Percentiles rank a stretch among this genome's conserved stretches.
These are phyloP conservation scores for Marasmius tenuissimus DNA, from an alignment of 1,284 basidiomycete species.

Conservation along the genomic window DNA sequence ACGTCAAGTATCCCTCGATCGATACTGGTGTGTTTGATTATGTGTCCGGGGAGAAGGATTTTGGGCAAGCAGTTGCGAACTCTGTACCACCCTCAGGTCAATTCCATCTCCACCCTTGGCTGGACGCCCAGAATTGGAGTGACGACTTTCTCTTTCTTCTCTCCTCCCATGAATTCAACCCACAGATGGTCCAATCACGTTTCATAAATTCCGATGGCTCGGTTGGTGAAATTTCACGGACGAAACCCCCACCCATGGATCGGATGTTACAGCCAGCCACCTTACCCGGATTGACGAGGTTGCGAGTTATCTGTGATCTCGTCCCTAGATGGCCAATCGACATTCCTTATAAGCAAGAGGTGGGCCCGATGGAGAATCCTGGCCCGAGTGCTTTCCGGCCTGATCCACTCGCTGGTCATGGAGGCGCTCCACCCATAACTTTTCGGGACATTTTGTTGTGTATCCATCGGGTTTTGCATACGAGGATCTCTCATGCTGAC, in stretches of 20 bases:
- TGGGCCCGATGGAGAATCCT: background rate
- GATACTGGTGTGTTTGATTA: too few relatives aligned
- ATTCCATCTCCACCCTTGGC: constrained; percentile 53
- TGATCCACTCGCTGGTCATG: constrained; percentile 16
- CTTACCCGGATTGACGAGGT: constrained; percentile 51
- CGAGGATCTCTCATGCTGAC: constrained; percentile 14
- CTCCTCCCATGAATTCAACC: constrained; percentile 44
- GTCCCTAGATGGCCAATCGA: constrained; percentile 64
- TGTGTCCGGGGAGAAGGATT: too few relatives aligned
- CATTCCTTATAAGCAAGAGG: constrained; percentile 38
- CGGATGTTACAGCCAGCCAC: constrained; percentile 56
- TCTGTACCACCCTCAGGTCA: constrained; percentile 24
- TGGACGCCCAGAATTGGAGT: constrained; percentile 53
- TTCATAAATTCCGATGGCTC: background rate
- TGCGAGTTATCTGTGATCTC: constrained; percentile 57
- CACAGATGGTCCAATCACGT: constrained; percentile 37
- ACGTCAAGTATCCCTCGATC: too few relatives aligned
- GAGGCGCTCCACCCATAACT: constrained; percentile 7
- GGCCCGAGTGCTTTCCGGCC: background rate
- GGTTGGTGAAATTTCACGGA: constrained; percentile 27
- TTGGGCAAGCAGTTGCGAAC: constrained; percentile 3
- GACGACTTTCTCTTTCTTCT: constrained; percentile 57
- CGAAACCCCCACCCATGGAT: constrained; percentile 34
- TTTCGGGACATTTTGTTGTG: constrained; percentile 13
- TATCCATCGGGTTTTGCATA: constrained; percentile 13